Conservation (phyloP, 129 eudicot genomes). For the Logfia minima region DNA sequence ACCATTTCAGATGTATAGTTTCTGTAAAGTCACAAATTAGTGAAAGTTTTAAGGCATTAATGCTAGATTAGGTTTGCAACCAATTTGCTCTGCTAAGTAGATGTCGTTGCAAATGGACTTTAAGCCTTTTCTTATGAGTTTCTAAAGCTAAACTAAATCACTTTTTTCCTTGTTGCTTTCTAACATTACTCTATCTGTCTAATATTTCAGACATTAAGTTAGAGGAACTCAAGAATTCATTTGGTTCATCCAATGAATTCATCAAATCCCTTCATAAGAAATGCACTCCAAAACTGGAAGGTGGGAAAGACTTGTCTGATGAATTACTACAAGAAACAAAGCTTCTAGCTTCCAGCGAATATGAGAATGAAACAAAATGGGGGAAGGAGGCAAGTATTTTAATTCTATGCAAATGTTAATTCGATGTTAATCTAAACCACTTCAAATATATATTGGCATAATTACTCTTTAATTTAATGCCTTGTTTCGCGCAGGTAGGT, state of each 20-base stretch:
- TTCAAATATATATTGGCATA: background rate
- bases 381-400: constrained; percentile 44
- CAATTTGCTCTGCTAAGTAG: no score
- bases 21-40: no score
- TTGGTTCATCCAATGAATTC: constrained; percentile 47
- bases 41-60: no score
- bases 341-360: constrained; percentile 41
- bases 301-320: constrained; percentile 9
- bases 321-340: constrained; percentile 28
- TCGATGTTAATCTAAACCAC: background rate
- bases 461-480: background rate
- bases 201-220: constrained; percentile 22
- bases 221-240: constrained; percentile 20
- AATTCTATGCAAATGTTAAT: background rate
- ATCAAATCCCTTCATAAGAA: constrained; percentile 30
- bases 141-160: background rate
- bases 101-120: background rate
- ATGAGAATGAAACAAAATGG: constrained; percentile 49
- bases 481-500: constrained; percentile 46
- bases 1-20: no score
- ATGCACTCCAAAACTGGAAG: background rate
- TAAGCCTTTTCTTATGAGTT: background rate
- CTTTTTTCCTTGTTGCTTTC: background rate
- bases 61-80: no score
- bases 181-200: background rate